Base-by-base conservation (phyloP, 805 yeast species). In the Yarrowia sp. region DNA sequence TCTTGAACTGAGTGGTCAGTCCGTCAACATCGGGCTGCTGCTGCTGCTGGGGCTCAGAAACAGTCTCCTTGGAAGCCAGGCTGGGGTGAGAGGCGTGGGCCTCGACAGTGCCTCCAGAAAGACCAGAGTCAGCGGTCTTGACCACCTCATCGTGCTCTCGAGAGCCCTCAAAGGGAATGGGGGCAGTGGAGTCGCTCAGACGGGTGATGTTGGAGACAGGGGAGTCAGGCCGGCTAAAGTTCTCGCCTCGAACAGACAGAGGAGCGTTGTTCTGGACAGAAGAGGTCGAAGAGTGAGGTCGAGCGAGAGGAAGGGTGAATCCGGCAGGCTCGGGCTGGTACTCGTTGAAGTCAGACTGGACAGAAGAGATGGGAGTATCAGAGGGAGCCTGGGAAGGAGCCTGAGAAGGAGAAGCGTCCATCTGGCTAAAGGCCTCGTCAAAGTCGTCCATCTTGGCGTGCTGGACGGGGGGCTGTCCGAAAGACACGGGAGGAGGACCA, bases 261-360 rank as follows among this genome's bases (percentile, higher is more conserved):
- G 98, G 93, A 2, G 98, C 92, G 76, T 94, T 92, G 78, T 93
- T 93, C 73, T 90, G 94, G 40, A 92, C 96, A 52, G 97, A 90
- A 0, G 97, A 92, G 0, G 97, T 90, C 46, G 90, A 85, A 0
- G 97, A 90, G 69, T 88, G 90, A 1, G 96, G 90, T 73, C 95
- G 81, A 43, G 78, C 79, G 74, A 85, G 72, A 61, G 82, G 83
- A 49, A 81, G 78, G 68, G 82, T 86, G 81, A 80, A 74, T 3
- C 73, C 46, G 13, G 55, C 55, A 33, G 46, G 19, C 33, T 64
- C 60, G 20, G 67, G 67, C 50, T 58, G 64, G 56, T 70, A 72
- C 39, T 33, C 69, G 47, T 69, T 70, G 66, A 67, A 70, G 43
- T 74, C 76, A 9, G 77, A 73, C 12, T 75, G 75, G 12, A 75